A percentile compares a stretch with the other conserved stretches of the same genome.
Conservation (phyloP, 345 rosid genomes). For the Streptanthus diversifolius region DNA sequence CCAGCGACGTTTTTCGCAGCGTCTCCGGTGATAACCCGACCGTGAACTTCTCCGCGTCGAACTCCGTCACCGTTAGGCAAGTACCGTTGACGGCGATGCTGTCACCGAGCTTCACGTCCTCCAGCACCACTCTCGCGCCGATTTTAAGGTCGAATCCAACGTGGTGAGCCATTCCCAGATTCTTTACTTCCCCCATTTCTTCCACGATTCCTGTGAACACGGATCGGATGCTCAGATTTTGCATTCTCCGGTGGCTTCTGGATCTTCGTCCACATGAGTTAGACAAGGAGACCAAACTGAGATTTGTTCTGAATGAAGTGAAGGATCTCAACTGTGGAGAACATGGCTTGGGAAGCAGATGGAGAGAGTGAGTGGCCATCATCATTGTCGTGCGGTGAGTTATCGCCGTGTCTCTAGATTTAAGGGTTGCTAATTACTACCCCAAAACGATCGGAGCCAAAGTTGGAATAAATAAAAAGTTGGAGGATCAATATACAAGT, state of each 20-base stretch:
- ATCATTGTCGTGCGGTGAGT: slow-evolving; percentile 6
- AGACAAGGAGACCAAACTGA: too few relatives aligned
- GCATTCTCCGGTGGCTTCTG: slow-evolving; percentile 11
- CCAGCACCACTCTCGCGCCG: slow-evolving; percentile 54
- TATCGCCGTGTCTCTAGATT: background rate
- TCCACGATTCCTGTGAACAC: slow-evolving; percentile 91
- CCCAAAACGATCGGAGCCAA: background rate
- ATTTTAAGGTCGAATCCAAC: slow-evolving; percentile 71
- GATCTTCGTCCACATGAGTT: background rate
- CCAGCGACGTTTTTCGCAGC: slow-evolving; percentile 64
- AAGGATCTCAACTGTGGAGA: slow-evolving; percentile 2
- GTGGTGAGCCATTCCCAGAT: slow-evolving; percentile 45
- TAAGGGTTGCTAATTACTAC: background rate
- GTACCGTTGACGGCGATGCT: slow-evolving; percentile 87
- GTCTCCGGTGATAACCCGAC: slow-evolving; percentile 83
- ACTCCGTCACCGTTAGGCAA: slow-evolving; percentile 76
- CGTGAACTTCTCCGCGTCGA: slow-evolving; percentile 53
- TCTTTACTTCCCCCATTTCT: slow-evolving; percentile 67
- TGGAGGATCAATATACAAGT: background rate
- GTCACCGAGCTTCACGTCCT: slow-evolving; percentile 71
- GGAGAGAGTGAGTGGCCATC: slow-evolving; percentile 27
- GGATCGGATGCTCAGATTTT: slow-evolving; percentile 34
- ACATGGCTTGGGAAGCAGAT: slow-evolving; percentile 21
- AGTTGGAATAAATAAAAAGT: background rate
- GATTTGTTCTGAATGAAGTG: slow-evolving; percentile 3